Evolutionary conservation across 169 alveolate species (phyloP).

Genomic region (Plasmodium falciparum): DNA sequence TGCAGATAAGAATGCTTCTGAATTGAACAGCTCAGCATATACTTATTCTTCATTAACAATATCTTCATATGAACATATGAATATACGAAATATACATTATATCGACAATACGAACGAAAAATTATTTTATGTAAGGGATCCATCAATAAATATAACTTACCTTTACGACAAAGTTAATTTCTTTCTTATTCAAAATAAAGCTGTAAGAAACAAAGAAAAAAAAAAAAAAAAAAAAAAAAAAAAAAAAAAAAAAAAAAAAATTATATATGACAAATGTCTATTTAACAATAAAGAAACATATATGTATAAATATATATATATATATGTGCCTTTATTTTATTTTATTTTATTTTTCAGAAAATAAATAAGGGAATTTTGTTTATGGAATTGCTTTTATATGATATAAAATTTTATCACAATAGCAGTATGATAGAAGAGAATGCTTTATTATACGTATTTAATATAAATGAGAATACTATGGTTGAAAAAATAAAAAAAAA

Average conservation of each 20-base stretch:
- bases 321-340: neutral
- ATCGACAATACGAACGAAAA: constrained; percentile 50
- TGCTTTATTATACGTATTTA: constrained; percentile 15
- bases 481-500: constrained; percentile 14
- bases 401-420: constrained; percentile 27
- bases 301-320: neutral
- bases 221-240: neutral
- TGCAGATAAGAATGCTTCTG: constrained; percentile 16
- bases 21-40: constrained; percentile 54
- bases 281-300: neutral
- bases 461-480: constrained; percentile 23
- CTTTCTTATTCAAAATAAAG: constrained; percentile 17
- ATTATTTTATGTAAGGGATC: constrained; percentile 50
- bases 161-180: constrained; percentile 34
- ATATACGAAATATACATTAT: constrained; percentile 33
- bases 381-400: constrained; percentile 53
- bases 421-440: constrained; percentile 22
- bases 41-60: constrained; percentile 67
- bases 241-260: too few species aligned
- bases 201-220: constrained; percentile 4
- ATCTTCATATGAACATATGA: constrained; percentile 34
- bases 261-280: too few species aligned
- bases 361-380: constrained; percentile 20
- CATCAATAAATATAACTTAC: constrained; percentile 49
- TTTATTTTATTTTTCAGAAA: constrained; percentile 9